Evolutionary conservation across 306 rosid genomes (phyloP).

Genomic region (Medicago truncatula): DNA sequence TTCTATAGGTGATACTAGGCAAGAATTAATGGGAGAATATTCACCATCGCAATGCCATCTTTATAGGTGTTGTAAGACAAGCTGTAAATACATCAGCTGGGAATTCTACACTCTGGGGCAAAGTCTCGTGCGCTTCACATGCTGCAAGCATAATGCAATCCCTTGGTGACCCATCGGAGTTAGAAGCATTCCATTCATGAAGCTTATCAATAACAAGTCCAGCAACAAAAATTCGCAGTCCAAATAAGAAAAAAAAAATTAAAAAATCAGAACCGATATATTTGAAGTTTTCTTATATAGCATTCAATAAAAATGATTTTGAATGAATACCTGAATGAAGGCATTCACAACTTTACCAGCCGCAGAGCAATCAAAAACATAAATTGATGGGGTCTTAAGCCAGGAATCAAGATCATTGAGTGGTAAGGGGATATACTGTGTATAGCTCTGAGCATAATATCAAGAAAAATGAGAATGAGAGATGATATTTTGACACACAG

Average conservation of each 20-base stretch:
- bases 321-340: conserved; percentile 70
- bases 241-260: conserved; percentile 36
- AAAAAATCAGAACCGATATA: conserved; percentile 33
- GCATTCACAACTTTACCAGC: conserved; percentile 91
- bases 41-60: conserved; percentile 99
- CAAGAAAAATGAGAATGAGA: conserved; percentile 35
- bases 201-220: conserved; percentile 64
- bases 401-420: conserved; percentile 92
- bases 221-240: conserved; percentile 39
- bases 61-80: conserved; percentile 97
- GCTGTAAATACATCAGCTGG: conserved; percentile 98
- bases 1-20: conserved; percentile 5
- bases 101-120: conserved; percentile 98
- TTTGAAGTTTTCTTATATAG: conserved; percentile 17
- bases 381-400: conserved; percentile 98
- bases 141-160: conserved; percentile 99
- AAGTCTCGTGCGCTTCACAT: conserved; percentile 96
- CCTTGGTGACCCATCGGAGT: conserved; percentile 75
- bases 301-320: conserved; percentile 33
- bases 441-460: conserved; percentile 71
- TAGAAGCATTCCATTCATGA: conserved; percentile 75
- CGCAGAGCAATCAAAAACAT: conserved; percentile 97
- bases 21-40: conserved; percentile 40
- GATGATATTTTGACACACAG: not conserved
- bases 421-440: conserved; percentile 95